phyloP scores from a whole-genome alignment of 2,329 filamentous ascomycete genomes.

The Xylariaceae sp. region DNA sequence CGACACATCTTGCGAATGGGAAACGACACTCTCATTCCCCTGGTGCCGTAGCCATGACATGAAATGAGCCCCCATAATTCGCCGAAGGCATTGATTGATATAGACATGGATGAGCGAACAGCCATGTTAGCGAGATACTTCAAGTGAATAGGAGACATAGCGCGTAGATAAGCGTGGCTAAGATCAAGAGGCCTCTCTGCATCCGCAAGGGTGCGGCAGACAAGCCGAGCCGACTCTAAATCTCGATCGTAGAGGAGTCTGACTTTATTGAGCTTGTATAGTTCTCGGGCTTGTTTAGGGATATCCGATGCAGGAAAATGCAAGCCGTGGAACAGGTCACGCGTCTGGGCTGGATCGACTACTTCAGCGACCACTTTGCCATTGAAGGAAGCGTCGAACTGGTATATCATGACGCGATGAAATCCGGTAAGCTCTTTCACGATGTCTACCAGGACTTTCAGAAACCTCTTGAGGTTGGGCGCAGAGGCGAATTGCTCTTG shows the following conservation, averaged over 20 bases:
- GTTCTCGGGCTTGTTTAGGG: slow-evolving; percentile 76
- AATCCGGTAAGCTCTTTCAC: slow-evolving; percentile 88
- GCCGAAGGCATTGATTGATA: slow-evolving; percentile 80
- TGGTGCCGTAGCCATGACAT: slow-evolving; percentile 72
- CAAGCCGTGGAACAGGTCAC: slow-evolving; percentile 79
- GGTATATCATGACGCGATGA: slow-evolving; percentile 88
- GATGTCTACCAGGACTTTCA: slow-evolving; percentile 78
- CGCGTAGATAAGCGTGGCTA: slow-evolving; percentile 76
- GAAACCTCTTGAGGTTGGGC: slow-evolving; percentile 62
- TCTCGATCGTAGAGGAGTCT: slow-evolving; percentile 82
- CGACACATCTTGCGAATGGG: slow-evolving; percentile 90
- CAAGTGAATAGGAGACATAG: slow-evolving; percentile 85
- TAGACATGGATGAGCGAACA: slow-evolving; percentile 90
- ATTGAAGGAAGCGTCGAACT: slow-evolving; percentile 79
- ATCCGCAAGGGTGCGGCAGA: slow-evolving; percentile 71
- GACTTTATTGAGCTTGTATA: slow-evolving; percentile 88
- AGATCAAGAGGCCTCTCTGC: slow-evolving; percentile 73
- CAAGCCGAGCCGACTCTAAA: slow-evolving; percentile 70
- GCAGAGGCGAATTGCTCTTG: slow-evolving; percentile 79
- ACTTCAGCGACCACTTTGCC: slow-evolving; percentile 83
- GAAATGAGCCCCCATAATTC: slow-evolving; percentile 86
- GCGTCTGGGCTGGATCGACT: slow-evolving; percentile 72
- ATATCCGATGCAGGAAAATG: slow-evolving; percentile 88
- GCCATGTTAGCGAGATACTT: slow-evolving; percentile 88
- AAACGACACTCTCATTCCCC: slow-evolving; percentile 86